These are phyloP conservation scores for Ascochyta viciae-villosae DNA, from an alignment of 2,329 filamentous ascomycete species.

Conservation along the genomic window DNA sequence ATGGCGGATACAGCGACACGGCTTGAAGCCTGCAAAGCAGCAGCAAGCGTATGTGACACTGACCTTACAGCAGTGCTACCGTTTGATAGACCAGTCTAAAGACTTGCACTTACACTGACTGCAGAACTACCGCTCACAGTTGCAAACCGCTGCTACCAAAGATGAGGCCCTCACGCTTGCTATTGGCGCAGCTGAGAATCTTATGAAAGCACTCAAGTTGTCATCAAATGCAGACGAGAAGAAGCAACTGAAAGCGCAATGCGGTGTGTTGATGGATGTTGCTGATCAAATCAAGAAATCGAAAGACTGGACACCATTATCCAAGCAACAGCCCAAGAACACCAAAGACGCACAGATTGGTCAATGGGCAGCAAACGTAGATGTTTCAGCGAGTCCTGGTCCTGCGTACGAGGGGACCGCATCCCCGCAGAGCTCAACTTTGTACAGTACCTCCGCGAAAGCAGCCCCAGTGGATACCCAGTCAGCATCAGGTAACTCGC, in stretches of 20 bases:
- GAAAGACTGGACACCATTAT: slow-evolving; percentile 32
- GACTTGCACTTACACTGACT: slow-evolving; percentile 27
- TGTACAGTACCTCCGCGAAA: slow-evolving; percentile 15
- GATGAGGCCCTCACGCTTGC: slow-evolving; percentile 75
- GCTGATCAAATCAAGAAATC: slow-evolving; percentile 77
- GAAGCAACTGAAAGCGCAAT: slow-evolving; percentile 70
- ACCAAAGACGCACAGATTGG: slow-evolving; percentile 26
- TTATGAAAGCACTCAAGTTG: slow-evolving; percentile 76
- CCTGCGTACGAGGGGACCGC: neutral
- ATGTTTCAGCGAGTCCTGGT: slow-evolving; percentile 11
- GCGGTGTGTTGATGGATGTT: slow-evolving; percentile 70
- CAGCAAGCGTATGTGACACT: slow-evolving; percentile 44
- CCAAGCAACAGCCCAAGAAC: slow-evolving; percentile 10
- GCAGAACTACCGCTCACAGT: slow-evolving; percentile 48
- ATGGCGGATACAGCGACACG: slow-evolving; percentile 40
- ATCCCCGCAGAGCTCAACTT: neutral
- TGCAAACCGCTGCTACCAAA: slow-evolving; percentile 60
- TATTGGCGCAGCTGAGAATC: slow-evolving; percentile 78
- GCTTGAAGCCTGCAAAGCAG: slow-evolving; percentile 41
- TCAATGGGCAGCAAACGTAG: slow-evolving; percentile 34
- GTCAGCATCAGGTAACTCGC: slow-evolving; percentile 27
- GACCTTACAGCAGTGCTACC: slow-evolving; percentile 12
- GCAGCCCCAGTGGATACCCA: slow-evolving; percentile 5
- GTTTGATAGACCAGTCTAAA: neutral
- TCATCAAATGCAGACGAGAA: slow-evolving; percentile 69